These are phyloP conservation scores for Candida methanosorbosa DNA, from an alignment of 805 yeast species.

Conservation along the genomic window DNA sequence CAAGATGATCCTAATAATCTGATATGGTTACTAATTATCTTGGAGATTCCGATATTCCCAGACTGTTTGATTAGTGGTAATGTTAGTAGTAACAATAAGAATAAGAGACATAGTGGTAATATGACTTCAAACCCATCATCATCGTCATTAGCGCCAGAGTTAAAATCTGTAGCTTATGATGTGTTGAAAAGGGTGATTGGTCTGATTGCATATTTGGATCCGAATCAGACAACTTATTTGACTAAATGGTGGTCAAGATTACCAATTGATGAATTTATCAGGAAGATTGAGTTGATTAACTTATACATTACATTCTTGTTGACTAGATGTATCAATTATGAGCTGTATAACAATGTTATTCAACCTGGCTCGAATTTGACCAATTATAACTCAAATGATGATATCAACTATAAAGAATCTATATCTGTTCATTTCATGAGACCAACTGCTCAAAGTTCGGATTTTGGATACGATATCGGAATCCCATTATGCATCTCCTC, in stretches of 20 bases:
- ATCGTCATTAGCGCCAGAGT: slow-evolving; percentile 30
- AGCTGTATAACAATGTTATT: slow-evolving; percentile 14
- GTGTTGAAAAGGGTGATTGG: slow-evolving; percentile 65
- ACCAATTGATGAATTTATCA: slow-evolving; percentile 32
- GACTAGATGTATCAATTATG: slow-evolving; percentile 37
- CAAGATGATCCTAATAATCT: slow-evolving; percentile 32
- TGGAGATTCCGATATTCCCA: slow-evolving; percentile 60
- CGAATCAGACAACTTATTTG: slow-evolving; percentile 31
- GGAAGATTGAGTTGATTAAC: slow-evolving; percentile 60
- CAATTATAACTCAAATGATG: slow-evolving; percentile 13
- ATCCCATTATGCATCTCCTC: slow-evolving; percentile 17
- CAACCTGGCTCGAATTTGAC: slow-evolving; percentile 11
- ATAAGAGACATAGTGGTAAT: no score
- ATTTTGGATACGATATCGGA: slow-evolving; percentile 16
- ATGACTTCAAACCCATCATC: background rate
- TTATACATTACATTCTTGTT: slow-evolving; percentile 73
- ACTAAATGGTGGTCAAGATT: slow-evolving; percentile 46
- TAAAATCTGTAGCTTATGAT: slow-evolving; percentile 54
- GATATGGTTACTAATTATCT: slow-evolving; percentile 53
- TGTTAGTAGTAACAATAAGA: slow-evolving; percentile 10
- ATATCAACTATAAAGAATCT: slow-evolving; percentile 21
- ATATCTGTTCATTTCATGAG: slow-evolving; percentile 15
- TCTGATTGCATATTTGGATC: slow-evolving; percentile 43
- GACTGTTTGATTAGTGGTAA: slow-evolving; percentile 31
- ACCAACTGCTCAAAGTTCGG: slow-evolving; percentile 16